These are phyloP conservation scores for Diplodia seriata DNA, from an alignment of 2,329 filamentous ascomycete species.

Conservation along the genomic window DNA sequence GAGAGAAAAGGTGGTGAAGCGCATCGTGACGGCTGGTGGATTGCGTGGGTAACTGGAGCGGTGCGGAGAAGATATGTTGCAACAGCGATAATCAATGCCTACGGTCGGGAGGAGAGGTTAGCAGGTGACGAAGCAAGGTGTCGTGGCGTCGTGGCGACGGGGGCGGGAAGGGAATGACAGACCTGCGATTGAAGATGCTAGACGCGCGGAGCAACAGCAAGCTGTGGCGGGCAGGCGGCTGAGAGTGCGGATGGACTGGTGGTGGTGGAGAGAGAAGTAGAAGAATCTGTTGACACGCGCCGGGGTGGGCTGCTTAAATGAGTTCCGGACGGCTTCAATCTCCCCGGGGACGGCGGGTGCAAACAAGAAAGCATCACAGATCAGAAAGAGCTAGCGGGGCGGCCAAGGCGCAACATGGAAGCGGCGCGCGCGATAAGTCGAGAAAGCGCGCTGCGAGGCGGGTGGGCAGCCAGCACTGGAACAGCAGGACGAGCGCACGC, in stretches of 20 bases:
- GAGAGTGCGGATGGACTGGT: conserved; percentile 3
- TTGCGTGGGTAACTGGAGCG: conserved; percentile 1
- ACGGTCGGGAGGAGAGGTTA: conserved; percentile 1
- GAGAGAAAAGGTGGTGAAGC: conserved; percentile 30
- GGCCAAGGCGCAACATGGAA: conserved; percentile 23
- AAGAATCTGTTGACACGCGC: conserved; percentile 16
- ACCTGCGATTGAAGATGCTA: conserved; percentile 29
- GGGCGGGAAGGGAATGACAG: conserved; percentile 13
- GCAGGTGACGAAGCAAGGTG: conserved; percentile 21
- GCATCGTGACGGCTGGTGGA: conserved; percentile 23
- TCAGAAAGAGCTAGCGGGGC: conserved; percentile 32
- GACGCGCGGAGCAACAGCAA: conserved; percentile 21
- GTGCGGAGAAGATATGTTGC: conserved; percentile 11
- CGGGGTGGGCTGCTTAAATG: conserved; percentile 31
- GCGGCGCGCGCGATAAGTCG: conserved; percentile 19
- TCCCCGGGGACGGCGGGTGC: conserved; percentile 28
- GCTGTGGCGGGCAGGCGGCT: conserved; percentile 1
- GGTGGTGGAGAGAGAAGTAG: conserved; percentile 27
- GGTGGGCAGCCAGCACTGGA: conserved; percentile 2
- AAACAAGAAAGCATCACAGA: conserved; percentile 33
- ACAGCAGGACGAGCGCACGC: conserved; percentile 17
- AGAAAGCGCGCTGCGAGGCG: conserved; percentile 20
- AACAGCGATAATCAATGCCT: conserved; percentile 23
- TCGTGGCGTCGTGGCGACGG: conserved; percentile 15
- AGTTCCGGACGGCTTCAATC: conserved; percentile 29